These are phyloP conservation scores for Boletus insuetus DNA, from an alignment of 768 basidiomycete species.

Conservation along the genomic window DNA sequence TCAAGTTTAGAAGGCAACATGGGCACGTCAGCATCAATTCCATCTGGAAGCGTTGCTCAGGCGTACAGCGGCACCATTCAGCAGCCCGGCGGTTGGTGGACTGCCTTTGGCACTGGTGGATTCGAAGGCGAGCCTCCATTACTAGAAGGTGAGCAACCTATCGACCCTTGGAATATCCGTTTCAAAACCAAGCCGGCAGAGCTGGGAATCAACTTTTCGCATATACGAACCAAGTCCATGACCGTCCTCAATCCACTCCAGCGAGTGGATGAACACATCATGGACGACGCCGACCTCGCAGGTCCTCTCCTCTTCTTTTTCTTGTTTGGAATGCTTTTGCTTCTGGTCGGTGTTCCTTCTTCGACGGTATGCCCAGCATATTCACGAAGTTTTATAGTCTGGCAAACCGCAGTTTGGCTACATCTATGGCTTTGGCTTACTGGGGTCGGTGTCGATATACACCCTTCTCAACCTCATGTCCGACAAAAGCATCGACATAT, in stretches of 20 bases:
- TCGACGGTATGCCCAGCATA: background rate
- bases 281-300: constrained; percentile 98
- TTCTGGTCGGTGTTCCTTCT: constrained; percentile 64
- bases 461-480: constrained; percentile 97
- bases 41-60: constrained; percentile 42
- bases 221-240: constrained; percentile 90
- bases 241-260: constrained; percentile 93
- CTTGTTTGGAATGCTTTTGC: constrained; percentile 88
- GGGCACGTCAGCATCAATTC: constrained; percentile 51
- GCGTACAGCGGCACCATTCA: constrained; percentile 75
- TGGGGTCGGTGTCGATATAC: constrained; percentile 91
- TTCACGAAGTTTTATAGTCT: constrained; percentile 52
- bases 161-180: background rate
- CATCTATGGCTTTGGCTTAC: constrained; percentile 96
- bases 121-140: constrained; percentile 95
- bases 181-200: constrained; percentile 46
- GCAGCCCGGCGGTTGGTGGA: constrained; percentile 81
- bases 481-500: constrained; percentile 90
- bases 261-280: constrained; percentile 83
- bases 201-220: constrained; percentile 95
- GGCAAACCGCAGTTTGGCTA: constrained; percentile 99
- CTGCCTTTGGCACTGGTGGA: constrained; percentile 92
- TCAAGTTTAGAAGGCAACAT: constrained; percentile 77
- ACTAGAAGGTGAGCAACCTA: constrained; percentile 67
- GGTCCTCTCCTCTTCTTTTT: constrained; percentile 95